Base-by-base conservation (phyloP, 2,329 filamentous ascomycete species). In the Coniella vitis region DNA sequence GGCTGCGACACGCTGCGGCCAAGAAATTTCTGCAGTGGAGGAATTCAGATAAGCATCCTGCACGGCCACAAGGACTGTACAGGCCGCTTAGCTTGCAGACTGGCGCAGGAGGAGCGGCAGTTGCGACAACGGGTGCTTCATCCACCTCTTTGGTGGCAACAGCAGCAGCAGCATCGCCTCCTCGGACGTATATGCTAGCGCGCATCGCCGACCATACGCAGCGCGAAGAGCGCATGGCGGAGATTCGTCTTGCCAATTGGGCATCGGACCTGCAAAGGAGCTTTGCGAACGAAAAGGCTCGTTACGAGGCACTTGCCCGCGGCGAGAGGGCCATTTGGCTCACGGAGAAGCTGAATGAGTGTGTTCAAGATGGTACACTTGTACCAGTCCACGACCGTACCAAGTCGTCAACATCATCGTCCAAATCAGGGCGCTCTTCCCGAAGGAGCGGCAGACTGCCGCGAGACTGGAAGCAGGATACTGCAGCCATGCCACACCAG, bases 1-100 rank as follows among this genome's bases (percentile, higher is more conserved):
- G 87, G 75, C 75, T 97, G 45, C 83, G 91, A 22, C 85, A 97
- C 64, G 78, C 83, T 1, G 84, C 89, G 2, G 89, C 89, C 1
- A 84, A 84, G 62, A 96, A 95, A 63, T 84, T 88, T 54, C 66
- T 94, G 12, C 72, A 79, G 44, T 93, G 87, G 84, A 76, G 83
- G 47, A 71, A 69, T 13, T 51, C 53, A 4, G 48, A 55, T 10
- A 40, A 51, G 5, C 25, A 29, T 52, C 55, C 64, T 40, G 56
- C 64, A 51, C 56, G 61, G 54, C 57, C 60, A 51, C 60, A 53
- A 53, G 58, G 56, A 47, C 51, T 74, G 42, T 66, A 72, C 53
- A 58, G 58, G 45, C 66, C 68, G 14, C 58, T 70, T 29, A 54
- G 38, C 35, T 31, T 56, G 32, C 54, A 57, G 35, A 47, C 20